Evolutionary conservation across 2,329 filamentous ascomycete genomes (phyloP), one percentile per base, ranked within the genome.

Genomic region (Fusarium irregulare): DNA sequence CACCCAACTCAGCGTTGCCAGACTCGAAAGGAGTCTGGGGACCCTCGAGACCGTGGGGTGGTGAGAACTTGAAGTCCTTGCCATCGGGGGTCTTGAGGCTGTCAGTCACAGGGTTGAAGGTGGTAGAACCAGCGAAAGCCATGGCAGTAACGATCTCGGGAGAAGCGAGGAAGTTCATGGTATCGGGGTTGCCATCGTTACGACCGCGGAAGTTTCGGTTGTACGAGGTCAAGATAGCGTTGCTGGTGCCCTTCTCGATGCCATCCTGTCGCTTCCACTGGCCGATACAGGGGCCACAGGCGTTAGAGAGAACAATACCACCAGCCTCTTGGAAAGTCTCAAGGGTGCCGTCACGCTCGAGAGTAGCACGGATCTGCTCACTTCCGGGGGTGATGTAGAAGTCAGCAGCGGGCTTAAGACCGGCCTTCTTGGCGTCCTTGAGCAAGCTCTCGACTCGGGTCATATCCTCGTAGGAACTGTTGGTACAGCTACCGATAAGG

Each of bases 121-220:
- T 96, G 23, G 95, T 98, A 56, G 88, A 89, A 56, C 96, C 96
- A 44, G 94, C 91, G 81, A 97, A 99, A 14, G 93, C 89, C 90
- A 99, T 95, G 53, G 96, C 96, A 7, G 96, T 98, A 68, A 99
- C 96, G 61, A 99, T 89, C 81, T 99, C 96, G 9, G 96, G 96
- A 1, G 94, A 98, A 12, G 96, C 95, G 55, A 99, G 88, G 84
- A 99, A 99, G 86, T 98, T 99, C 94, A 98, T 98, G 11, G 96
- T 99, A 44, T 92, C 91, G 23, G 93, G 91, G 84, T 99, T 99
- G 68, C 96, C 96, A 78, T 99, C 96, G 80, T 99, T 99, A 71
- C 96, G 92, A 66, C 93, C 95, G 53, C 93, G 93, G 86, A 99
- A 99, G 83, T 99, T 99, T 66, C 96, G 93, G 87, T 99, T 99